Percentiles rank a stretch among this genome's conserved stretches.
phyloP scores from a whole-genome alignment of 2,329 filamentous ascomycete species.

The Calonectria naviculata region DNA sequence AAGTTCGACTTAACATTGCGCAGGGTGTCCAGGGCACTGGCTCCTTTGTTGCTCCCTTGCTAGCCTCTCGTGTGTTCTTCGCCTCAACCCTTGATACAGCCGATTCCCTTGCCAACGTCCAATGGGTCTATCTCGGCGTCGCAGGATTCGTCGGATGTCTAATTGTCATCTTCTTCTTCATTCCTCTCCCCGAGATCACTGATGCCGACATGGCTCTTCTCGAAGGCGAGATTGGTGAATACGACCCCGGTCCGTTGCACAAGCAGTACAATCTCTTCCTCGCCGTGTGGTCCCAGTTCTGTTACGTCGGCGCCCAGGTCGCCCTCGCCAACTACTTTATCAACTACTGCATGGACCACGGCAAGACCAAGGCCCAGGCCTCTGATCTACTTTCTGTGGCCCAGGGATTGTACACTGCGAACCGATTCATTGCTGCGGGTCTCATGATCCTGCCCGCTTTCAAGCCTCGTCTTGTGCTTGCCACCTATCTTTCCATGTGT shows the following conservation, averaged over 20 bases:
- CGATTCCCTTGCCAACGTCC: conserved; percentile 66
- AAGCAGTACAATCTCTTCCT: conserved; percentile 72
- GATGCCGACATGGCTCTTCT: conserved; percentile 71
- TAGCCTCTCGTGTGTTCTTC: conserved; percentile 72
- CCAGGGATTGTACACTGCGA: conserved; percentile 69
- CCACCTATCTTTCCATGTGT: conserved; percentile 61
- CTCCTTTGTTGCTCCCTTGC: conserved; percentile 67
- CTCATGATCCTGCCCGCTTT: conserved; percentile 63
- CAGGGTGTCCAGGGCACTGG: conserved; percentile 70
- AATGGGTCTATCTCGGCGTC: conserved; percentile 74
- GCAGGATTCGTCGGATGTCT: conserved; percentile 69
- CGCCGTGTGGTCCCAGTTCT: conserved; percentile 71
- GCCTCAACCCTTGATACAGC: conserved; percentile 60
- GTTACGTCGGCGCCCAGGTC: conserved; percentile 70
- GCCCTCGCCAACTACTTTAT: conserved; percentile 66
- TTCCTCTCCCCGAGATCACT: conserved; percentile 62
- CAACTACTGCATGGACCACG: conserved; percentile 54
- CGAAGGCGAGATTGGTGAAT: conserved; percentile 52
- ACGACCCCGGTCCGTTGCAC: conserved; percentile 61
- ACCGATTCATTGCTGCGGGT: conserved; percentile 66
- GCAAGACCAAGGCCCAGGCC: conserved; percentile 28
- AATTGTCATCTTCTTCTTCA: conserved; percentile 68
- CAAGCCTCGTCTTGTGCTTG: conserved; percentile 66
- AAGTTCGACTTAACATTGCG: conserved; percentile 68
- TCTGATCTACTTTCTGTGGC: conserved; percentile 67